A percentile compares a stretch with the other conserved stretches of the same genome.
Conservation (phyloP, 2,329 filamentous ascomycete genomes). For the Phialocephala subalpina region DNA sequence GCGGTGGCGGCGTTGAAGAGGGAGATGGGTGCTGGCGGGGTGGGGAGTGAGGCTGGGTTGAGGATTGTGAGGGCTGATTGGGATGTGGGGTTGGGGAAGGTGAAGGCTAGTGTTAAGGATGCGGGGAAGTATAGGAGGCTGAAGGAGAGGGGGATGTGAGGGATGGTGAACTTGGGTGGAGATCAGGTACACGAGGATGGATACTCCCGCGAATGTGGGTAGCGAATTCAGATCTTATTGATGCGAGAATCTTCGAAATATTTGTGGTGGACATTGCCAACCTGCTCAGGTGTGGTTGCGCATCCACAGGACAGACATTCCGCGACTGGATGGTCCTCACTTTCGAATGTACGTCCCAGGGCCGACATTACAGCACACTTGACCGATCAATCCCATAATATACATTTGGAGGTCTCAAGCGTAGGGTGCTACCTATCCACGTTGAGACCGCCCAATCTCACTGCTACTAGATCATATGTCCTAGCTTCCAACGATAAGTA, state of each 20-base stretch:
- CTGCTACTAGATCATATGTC: background rate
- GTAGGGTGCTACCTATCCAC: too few species aligned
- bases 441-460: too few species aligned
- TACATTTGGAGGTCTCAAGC: too few species aligned
- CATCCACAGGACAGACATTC: too few species aligned
- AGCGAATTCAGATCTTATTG: background rate
- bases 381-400: too few species aligned
- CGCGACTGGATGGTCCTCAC: too few species aligned
- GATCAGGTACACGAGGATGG: background rate
- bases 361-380: too few species aligned
- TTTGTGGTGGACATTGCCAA: background rate
- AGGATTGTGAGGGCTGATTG: constrained; percentile 42
- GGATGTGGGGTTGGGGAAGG: constrained; percentile 43
- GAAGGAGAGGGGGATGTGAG: constrained; percentile 46
- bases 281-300: too few species aligned
- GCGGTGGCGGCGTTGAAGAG: constrained; percentile 45
- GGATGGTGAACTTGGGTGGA: background rate
- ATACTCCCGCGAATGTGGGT: background rate
- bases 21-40: constrained; percentile 33
- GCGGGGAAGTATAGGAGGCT: constrained; percentile 44
- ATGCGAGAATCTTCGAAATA: background rate
- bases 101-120: constrained; percentile 47
- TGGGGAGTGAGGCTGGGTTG: constrained; percentile 28
- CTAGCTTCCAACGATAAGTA: too few species aligned
- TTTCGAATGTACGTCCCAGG: too few species aligned